These are phyloP conservation scores for Wickerhamomyces bovis DNA, from an alignment of 805 yeast species.

Conservation along the genomic window DNA sequence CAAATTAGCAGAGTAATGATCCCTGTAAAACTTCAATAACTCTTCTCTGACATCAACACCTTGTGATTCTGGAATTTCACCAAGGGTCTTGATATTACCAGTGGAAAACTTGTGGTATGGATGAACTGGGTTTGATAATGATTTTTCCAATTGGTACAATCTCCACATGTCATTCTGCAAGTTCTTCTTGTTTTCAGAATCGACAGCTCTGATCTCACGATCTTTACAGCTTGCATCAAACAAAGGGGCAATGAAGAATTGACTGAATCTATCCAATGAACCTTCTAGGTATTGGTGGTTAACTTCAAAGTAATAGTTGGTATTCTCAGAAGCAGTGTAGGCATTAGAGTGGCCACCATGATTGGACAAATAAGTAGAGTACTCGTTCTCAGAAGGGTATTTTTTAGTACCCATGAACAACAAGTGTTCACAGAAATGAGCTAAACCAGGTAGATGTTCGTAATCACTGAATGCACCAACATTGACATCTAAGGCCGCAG, in stretches of 20 bases:
- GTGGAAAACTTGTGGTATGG: slow-evolving; percentile 88
- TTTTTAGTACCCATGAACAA: slow-evolving; percentile 77
- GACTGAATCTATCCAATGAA: slow-evolving; percentile 88
- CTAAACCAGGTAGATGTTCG: slow-evolving; percentile 59
- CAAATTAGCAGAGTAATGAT: slow-evolving; percentile 75
- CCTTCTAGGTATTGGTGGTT: slow-evolving; percentile 72
- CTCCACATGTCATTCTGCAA: slow-evolving; percentile 89
- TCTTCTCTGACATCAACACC: slow-evolving; percentile 78
- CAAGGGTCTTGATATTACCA: slow-evolving; percentile 76
- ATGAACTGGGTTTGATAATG: slow-evolving; percentile 64
- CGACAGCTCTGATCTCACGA: slow-evolving; percentile 90
- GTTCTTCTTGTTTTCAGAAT: slow-evolving; percentile 92
- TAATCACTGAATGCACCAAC: slow-evolving; percentile 75
- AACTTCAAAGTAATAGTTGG: slow-evolving; percentile 88
- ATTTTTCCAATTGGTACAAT: slow-evolving; percentile 75
- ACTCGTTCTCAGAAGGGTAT: slow-evolving; percentile 75
- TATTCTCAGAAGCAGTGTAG: slow-evolving; percentile 80
- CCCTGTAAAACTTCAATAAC: slow-evolving; percentile 64
- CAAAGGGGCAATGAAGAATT: slow-evolving; percentile 83
- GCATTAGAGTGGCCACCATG: slow-evolving; percentile 92
- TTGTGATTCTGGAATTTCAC: slow-evolving; percentile 49
- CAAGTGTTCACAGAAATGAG: slow-evolving; percentile 73
- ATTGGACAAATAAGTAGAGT: slow-evolving; percentile 65
- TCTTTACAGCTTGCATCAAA: slow-evolving; percentile 73
- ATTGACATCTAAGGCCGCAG: slow-evolving; percentile 74